Base-by-base conservation (phyloP, 2,329 filamentous ascomycete species). In the Didymella glomerata region DNA sequence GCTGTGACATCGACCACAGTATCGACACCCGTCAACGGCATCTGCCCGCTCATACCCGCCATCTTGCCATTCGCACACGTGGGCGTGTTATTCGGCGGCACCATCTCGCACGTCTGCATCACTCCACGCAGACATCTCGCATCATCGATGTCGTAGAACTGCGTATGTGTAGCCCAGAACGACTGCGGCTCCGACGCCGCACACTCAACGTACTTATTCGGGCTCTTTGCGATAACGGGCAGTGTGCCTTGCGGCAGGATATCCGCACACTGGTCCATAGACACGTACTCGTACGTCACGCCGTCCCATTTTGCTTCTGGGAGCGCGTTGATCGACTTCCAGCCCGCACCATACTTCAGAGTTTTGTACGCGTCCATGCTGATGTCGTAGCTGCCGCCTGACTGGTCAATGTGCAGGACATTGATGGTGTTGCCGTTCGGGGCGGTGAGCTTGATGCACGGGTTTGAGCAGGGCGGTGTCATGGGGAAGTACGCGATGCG, bases 321-420 rank as follows among this genome's bases (percentile, higher is more conserved):
- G 1, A 48, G 34, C 2, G 20, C 84, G 84, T 52, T 78, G 68
- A 22, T 78, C 68, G 16, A 73, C 77, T 44, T 84, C 85, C 57
- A 54, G 11, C 79, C 78, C 56, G 79, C 68, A 61, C 85, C 85
- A 30, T 80, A 83, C 64, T 76, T 76, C 41, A 88, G 83, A 67
- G 84, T 83, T 79, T 86, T 86, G 84, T 84, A 88, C 45, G 85
- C 85, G 62, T 87, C 85, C 78, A 87, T 88, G 54, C 79, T 82
- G 76, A 88, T 82, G 74, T 88, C 86, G 72, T 85, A 74, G 54
- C 85, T 85, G 46, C 84, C 84, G 34, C 78, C 79, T 0, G 85
- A 87, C 50, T 79, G 76, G 76, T 88, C 86, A 60, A 88, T 78
- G 71, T 82, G 82, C 60, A 88, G 81, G 49, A 92, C 83, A 66